A percentile compares a stretch with the other conserved stretches of the same genome.
Evolutionary conservation across 805 yeast genomes (phyloP).

Genomic region (Candida insectalens): DNA sequence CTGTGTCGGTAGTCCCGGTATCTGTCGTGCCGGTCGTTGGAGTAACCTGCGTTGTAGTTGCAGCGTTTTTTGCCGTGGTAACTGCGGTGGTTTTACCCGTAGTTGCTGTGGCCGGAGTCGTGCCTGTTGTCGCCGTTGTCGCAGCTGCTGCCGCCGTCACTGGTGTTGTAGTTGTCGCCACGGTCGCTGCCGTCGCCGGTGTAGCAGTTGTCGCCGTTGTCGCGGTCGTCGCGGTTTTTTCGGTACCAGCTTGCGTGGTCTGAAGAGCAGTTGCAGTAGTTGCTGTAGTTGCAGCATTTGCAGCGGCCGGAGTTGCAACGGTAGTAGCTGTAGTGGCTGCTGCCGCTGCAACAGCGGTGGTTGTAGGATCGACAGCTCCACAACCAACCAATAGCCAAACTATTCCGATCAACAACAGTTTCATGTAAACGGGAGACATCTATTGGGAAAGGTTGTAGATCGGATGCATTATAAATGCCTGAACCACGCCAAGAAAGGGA

Average conservation of each 20-base stretch:
- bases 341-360: slow-evolving; percentile 4
- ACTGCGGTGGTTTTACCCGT: slow-evolving; percentile 4
- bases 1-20: slow-evolving; percentile 4
- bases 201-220: slow-evolving; percentile 3
- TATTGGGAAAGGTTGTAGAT: no score
- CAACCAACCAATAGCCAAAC: slow-evolving; percentile 1
- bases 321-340: slow-evolving; percentile 6
- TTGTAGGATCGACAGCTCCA: slow-evolving; percentile 1
- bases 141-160: slow-evolving; percentile 16
- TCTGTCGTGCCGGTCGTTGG: slow-evolving; percentile 5
- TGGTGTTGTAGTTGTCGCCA: slow-evolving; percentile 8
- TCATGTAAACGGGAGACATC: no score
- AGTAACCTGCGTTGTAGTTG: slow-evolving; percentile 5
- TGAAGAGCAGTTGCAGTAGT: slow-evolving; percentile 9
- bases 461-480: no score
- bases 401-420: no score
- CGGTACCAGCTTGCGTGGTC: slow-evolving; percentile 50
- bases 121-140: slow-evolving; percentile 18
- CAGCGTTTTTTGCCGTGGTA: slow-evolving; percentile 2
- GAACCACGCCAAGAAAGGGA: no score
- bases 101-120: slow-evolving; percentile 26
- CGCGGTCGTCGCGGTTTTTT: slow-evolving; percentile 31
- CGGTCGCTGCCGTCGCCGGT: slow-evolving; percentile 2
- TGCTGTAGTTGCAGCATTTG: slow-evolving; percentile 6
- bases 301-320: slow-evolving; percentile 2